A percentile compares a stretch with the other conserved stretches of the same genome.
These are phyloP conservation scores for Saccharomycopsis fibuligera DNA, from an alignment of 805 yeast genomes.

Conservation along the genomic window DNA sequence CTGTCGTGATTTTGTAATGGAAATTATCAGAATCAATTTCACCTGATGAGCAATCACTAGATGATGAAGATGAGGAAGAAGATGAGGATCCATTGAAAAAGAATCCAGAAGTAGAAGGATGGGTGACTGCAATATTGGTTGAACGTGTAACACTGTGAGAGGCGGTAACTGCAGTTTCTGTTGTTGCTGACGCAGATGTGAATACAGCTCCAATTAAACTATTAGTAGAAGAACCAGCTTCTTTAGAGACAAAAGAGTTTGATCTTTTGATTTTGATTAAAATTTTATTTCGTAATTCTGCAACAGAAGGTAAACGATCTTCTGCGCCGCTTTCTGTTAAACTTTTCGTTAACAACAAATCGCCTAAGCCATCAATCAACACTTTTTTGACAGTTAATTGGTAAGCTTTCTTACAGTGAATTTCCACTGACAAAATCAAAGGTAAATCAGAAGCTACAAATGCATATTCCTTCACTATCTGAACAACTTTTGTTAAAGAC, in stretches of 20 bases:
- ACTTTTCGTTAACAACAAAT: slow-evolving; percentile 41
- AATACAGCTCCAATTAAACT: background rate
- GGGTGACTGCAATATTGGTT: too few species aligned
- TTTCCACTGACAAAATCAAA: slow-evolving; percentile 76
- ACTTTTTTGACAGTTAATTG: slow-evolving; percentile 55
- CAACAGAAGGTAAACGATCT: slow-evolving; percentile 61
- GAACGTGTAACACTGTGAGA: too few species aligned
- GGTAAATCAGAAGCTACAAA: slow-evolving; percentile 87
- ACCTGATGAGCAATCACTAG: background rate
- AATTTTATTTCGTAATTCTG: slow-evolving; percentile 60
- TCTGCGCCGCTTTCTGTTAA: slow-evolving; percentile 24
- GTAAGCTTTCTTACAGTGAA: slow-evolving; percentile 64
- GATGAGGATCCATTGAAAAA: slow-evolving; percentile 28
- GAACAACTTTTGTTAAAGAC: slow-evolving; percentile 60
- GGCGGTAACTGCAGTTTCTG: background rate
- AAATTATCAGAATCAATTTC: background rate
- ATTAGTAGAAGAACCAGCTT: background rate
- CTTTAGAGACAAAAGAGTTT: background rate
- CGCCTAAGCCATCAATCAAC: slow-evolving; percentile 54
- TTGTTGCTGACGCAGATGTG: background rate
- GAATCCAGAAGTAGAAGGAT: slow-evolving; percentile 17
- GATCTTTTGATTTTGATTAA: slow-evolving; percentile 73
- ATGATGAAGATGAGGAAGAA: slow-evolving; percentile 27
- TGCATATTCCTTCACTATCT: slow-evolving; percentile 74
- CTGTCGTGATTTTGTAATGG: background rate